These are phyloP conservation scores for Ganoderma leucocontextum DNA, from an alignment of 1,284 basidiomycete genomes.

Conservation along the genomic window DNA sequence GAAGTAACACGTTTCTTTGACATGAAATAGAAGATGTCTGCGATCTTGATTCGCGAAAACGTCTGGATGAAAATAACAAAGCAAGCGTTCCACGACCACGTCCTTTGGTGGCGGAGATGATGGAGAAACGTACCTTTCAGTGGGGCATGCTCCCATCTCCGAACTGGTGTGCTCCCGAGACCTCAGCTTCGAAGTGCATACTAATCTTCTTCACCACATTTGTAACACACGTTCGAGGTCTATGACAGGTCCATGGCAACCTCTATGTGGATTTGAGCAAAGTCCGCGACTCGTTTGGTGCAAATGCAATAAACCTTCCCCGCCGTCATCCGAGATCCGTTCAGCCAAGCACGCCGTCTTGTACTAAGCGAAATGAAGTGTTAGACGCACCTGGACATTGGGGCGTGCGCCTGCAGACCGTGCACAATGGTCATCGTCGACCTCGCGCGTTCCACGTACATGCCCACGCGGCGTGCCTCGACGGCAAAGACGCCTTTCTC, in stretches of 20 bases:
- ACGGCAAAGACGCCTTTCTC: slow-evolving; percentile 4
- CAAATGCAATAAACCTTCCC: background rate
- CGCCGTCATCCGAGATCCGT: background rate
- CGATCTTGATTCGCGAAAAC: background rate
- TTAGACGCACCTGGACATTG: background rate
- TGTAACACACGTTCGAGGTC: background rate
- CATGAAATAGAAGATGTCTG: slow-evolving; percentile 4
- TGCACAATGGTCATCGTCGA: slow-evolving; percentile 11
- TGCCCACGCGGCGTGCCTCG: slow-evolving; percentile 19
- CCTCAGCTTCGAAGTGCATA: background rate
- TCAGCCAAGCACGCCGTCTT: background rate
- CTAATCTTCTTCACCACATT: background rate
- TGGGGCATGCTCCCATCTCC: slow-evolving; percentile 5
- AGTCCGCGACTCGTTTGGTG: background rate
- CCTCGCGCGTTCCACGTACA: slow-evolving; percentile 28
- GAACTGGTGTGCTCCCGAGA: background rate
- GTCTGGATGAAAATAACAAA: background rate
- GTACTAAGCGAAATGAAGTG: background rate
- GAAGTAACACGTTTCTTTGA: background rate
- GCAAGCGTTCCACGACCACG: slow-evolving; percentile 3
- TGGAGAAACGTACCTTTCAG: slow-evolving; percentile 13
- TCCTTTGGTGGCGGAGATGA: slow-evolving; percentile 26
- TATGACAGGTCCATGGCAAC: background rate
- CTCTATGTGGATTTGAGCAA: background rate
- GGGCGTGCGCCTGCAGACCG: slow-evolving; percentile 20